A percentile compares a stretch with the other conserved stretches of the same genome.
Conservation (phyloP, 1,284 basidiomycete species). For the Irpex rosettiformis region DNA sequence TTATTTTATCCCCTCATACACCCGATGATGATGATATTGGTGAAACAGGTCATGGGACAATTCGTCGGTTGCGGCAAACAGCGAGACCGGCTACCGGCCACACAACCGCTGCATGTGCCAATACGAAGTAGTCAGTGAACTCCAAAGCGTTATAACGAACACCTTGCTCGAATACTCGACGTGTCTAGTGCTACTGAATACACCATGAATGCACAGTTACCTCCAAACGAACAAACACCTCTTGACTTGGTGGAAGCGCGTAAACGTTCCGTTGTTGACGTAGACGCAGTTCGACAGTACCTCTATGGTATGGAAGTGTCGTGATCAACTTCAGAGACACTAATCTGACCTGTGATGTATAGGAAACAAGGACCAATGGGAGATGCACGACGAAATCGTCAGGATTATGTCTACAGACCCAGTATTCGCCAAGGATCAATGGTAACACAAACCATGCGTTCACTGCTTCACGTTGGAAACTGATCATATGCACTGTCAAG, state of each 20-base stretch:
- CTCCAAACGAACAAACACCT: constrained; percentile 4
- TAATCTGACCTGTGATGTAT: too few relatives aligned
- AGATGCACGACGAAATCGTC: constrained; percentile 44
- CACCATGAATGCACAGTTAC: too few relatives aligned
- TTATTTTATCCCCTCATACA: too few relatives aligned
- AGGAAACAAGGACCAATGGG: constrained; percentile 51
- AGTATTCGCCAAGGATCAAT: constrained; percentile 59
- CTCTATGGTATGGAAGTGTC: not conserved
- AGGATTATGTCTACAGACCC: constrained; percentile 52
- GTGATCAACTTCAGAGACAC: too few relatives aligned
- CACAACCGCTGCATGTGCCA: not conserved
- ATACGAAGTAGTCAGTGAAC: not conserved
- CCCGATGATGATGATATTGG: too few relatives aligned
- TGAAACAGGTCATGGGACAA: not conserved
- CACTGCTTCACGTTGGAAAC: not conserved
- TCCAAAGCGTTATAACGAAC: too few relatives aligned
- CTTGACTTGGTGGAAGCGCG: constrained; percentile 5
- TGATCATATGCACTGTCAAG: constrained; percentile 27
- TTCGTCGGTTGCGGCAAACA: not conserved
- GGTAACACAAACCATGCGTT: constrained; percentile 31
- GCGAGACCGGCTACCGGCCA: not conserved
- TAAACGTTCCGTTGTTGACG: not conserved
- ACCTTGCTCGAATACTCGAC: too few relatives aligned
- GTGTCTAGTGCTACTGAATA: too few relatives aligned
- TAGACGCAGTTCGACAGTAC: not conserved